Base-by-base conservation (phyloP, 768 basidiomycete genomes). In the Cyathus striatus region DNA sequence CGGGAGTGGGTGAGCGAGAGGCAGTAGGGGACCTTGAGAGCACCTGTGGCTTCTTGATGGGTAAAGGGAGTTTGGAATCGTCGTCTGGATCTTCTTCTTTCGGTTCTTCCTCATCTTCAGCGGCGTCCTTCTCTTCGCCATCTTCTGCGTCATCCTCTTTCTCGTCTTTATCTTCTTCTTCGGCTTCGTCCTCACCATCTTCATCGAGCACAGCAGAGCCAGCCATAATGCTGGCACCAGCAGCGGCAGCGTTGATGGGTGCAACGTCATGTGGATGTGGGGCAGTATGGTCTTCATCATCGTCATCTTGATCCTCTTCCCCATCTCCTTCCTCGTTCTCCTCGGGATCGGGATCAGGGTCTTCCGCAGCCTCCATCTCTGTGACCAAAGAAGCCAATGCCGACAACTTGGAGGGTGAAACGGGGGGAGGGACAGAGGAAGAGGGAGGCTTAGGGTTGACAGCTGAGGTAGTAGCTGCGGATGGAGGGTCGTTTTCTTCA, bases 141-240 rank as follows among this genome's bases (percentile, higher is more conserved):
- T 30, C 27, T n/a, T 30, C 27, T n/a, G n/a, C 27, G 27, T 30
- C 27, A 7, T 30, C 27, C 7, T n/a, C 27, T n/a, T 30, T n/a
- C 27, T 30, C 27, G 9, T 30, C 27, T 7, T n/a, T n/a, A 7
- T 30, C 27, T n/a, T 30, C 27, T n/a, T 30, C 27, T n/a, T 30
- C 27, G n/a, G 7, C 27, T 30, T 30, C 27, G 9, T n/a, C 27
- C 7, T 30, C 27, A 30, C n/a, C 27, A 30, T 30, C 27, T n/a
- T 30, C n/a, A n/a, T 61, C 61, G 13, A 70, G 47, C 37, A 70
- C 57, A 9, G 60, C 50, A 1, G 72, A 63, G 17, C 69, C 70
- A 5, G 73, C 69, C 70, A 74, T 74, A 26, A 73, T 75, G 10
- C 74, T 72, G n/a, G 70, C 68, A 3, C 68, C 63, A 5, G 71